Evolutionary conservation across 2,329 filamentous ascomycete genomes (phyloP), one percentile per base, ranked within the genome.

Genomic region (Pezicula carpinea): DNA sequence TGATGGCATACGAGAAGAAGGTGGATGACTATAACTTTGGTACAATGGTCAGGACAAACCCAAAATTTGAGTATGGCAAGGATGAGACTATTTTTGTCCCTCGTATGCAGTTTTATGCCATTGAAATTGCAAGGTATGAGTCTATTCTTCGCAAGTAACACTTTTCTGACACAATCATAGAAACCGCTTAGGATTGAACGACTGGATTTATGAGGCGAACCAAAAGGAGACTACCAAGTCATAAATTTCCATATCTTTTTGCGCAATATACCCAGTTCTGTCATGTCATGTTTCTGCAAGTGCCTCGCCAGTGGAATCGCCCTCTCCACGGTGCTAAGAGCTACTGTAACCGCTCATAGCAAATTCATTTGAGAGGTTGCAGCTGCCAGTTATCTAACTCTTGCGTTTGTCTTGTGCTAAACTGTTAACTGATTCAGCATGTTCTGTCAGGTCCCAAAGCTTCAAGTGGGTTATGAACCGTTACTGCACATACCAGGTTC

Each of bases 1-100:
- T 96, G 79, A 91, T 87, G 77, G 74, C 77, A 53, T 99, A 96
- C 67, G 90, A 97, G 72, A 91, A 95, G 69, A 92, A 80, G 70
- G 75, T 99, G n/a, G 86, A 93, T 54, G 95, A 99, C 70, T 99
- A 84, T 76, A 99, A 96, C 75, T 99, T 96, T 68, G 93, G 93
- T 47, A 96, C 93, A 29, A 91, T 99, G 79, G 67, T 99, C 59
- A 82, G 93, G 48, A 77, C 80, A 48, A 87, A 79, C 62, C 78
- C 89, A 32, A 88, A 87, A 59, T 81, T 69, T 44, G 92, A 96
- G 68, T 97, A 99, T 66, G 88, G 85, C 44, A 76, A 95, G 70
- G 76, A 95, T 47, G 89, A 85, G 46, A 96, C 90, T 3, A 96
- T 99, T 44, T 97, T 99, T 60, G 76, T 79, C 5, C 77, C 77